Evolutionary conservation across 2,329 filamentous ascomycete genomes (phyloP), one percentile per base, ranked within the genome.

Genomic region (Colletotrichum neosansevieriae): DNA sequence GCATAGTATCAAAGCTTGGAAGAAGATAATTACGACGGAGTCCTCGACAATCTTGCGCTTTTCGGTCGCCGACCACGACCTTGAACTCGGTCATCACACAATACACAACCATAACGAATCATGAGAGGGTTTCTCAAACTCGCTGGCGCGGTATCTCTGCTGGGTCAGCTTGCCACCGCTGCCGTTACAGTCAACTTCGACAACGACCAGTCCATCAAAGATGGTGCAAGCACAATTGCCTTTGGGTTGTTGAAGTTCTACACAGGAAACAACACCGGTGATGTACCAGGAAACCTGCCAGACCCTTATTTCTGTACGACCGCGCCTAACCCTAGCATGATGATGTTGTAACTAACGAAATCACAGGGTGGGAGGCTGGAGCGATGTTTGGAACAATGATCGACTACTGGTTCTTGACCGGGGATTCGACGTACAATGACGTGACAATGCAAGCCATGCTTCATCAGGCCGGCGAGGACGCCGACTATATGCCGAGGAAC

Each of bases 331-430:
- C 80, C 81, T 6, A 88, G 87, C 71, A 88, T 59, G 3, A 15
- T 2, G 7, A 9, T n/a, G 50, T n/a, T 17, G 6, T 70, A 19
- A 85, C 88, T 72, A 85, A 71, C 53, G 32, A 6, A 11, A 11
- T 34, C n/a, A 44, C 58, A 82, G 90, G 83, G 91, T 94, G 91
- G 91, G 90, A 93, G 77, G 88, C 89, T 0, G 89, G 90, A 19
- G 88, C 89, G 60, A 86, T 94, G 84, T 92, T 93, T 73, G 89
- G 91, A 60, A 87, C 89, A 2, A 76, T 93, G 71, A 79, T 94
- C 61, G 90, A 93, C 76, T 94, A 94, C 78, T 92, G 89, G 89
- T 86, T 86, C 71, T 84, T 89, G 63, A 93, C 91, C 0, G 90
- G 88, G 15, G 91, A 93, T 78, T 76, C 80, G 1, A 84, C 85